Percentiles rank a stretch among this genome's conserved stretches.
phyloP scores from a whole-genome alignment of 768 basidiomycete species.

The Neoboletus subvelutipes region DNA sequence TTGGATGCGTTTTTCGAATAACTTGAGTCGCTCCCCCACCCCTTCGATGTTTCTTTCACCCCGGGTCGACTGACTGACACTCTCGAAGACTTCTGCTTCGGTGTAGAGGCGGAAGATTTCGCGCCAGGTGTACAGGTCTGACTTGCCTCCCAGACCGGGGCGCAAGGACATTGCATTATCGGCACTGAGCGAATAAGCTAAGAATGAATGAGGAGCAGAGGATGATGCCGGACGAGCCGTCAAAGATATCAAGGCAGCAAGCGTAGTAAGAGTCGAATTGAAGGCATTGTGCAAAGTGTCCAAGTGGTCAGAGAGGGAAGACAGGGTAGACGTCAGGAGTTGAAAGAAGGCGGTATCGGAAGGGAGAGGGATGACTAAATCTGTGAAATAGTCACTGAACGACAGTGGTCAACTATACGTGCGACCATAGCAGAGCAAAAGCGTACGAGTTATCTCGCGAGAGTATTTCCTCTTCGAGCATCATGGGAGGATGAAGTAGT shows the following conservation, averaged over 20 bases:
- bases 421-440: neutral
- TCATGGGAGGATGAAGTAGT: conserved; percentile 2
- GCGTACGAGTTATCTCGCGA: conserved; percentile 8
- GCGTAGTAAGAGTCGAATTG: conserved; percentile 42
- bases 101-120: conserved; percentile 87
- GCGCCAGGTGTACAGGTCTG: conserved; percentile 85
- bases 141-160: conserved; percentile 36
- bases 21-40: conserved; percentile 60
- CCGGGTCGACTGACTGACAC: conserved; percentile 55
- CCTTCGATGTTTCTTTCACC: conserved; percentile 74
- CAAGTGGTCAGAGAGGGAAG: conserved; percentile 55
- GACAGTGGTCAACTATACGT: neutral
- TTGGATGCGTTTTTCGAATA: conserved; percentile 60
- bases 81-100: conserved; percentile 85
- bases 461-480: neutral
- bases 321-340: conserved; percentile 60
- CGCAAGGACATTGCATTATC: conserved; percentile 33
- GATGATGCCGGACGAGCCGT: conserved; percentile 35
- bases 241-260: conserved; percentile 41
- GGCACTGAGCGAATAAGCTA: conserved; percentile 30
- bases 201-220: conserved; percentile 31
- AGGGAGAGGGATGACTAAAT: conserved; percentile 76
- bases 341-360: conserved; percentile 81
- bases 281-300: conserved; percentile 51
- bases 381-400: conserved; percentile 27